phyloP scores from a whole-genome alignment of 169 alveolate species.

The Miamiensis avidus region DNA sequence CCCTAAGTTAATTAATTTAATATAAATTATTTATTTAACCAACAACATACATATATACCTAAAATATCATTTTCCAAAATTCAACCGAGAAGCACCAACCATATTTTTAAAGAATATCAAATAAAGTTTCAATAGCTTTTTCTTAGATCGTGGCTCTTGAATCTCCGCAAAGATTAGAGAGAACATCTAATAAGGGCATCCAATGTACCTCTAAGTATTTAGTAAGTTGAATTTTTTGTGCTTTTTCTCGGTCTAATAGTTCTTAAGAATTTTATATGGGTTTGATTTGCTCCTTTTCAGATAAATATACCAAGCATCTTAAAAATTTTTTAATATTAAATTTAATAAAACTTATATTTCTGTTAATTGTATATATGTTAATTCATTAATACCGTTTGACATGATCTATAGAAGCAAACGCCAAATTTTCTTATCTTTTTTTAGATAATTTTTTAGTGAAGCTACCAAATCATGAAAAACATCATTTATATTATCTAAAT shows the following conservation, averaged over 20 bases:
- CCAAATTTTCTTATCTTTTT: slow-evolving; percentile 42
- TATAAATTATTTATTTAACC: too few relatives aligned
- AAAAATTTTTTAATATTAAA: too few relatives aligned
- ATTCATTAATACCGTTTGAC: background rate
- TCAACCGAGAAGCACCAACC: slow-evolving; percentile 36
- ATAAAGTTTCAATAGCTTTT: slow-evolving; percentile 35
- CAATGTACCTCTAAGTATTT: slow-evolving; percentile 23
- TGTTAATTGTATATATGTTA: too few relatives aligned
- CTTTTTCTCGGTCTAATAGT: slow-evolving; percentile 5
- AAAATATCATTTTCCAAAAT: slow-evolving; percentile 52
- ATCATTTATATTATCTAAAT: slow-evolving; percentile 53
- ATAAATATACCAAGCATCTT: slow-evolving; percentile 33
- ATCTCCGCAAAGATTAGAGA: slow-evolving; percentile 42
- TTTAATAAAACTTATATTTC: too few relatives aligned
- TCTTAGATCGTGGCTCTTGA: slow-evolving; percentile 28
- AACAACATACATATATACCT: too few relatives aligned
- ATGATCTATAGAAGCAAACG: slow-evolving; percentile 57
- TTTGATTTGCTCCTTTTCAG: slow-evolving; percentile 14
- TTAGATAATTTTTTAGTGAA: slow-evolving; percentile 44
- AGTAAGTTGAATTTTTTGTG: background rate
- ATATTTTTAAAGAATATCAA: slow-evolving; percentile 26
- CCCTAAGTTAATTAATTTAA: too few relatives aligned
- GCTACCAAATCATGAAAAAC: slow-evolving; percentile 53
- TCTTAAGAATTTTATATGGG: slow-evolving; percentile 24
- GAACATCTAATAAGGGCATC: slow-evolving; percentile 41